Evolutionary conservation across 371 early-diverging fungal genomes (phyloP), one percentile per base, ranked within the genome.

Genomic region (Haplosporangium sp.): DNA sequence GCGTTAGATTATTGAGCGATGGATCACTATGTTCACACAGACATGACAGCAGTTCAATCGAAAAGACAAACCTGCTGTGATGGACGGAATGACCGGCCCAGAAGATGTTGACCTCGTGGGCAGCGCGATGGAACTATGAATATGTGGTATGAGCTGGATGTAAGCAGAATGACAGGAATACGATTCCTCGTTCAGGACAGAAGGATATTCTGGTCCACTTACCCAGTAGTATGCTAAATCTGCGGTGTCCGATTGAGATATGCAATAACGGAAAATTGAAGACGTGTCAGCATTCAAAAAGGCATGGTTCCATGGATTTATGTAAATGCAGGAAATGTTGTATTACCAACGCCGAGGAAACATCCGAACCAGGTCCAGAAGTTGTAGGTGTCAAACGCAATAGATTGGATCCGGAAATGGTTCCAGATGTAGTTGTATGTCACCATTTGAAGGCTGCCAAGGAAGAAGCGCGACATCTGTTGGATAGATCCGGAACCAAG

Each of bases 81-180:
- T 76, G 76, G 11, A 76, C 76, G 45, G 83, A 83, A 67, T 88
- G 88, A 1, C 82, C 73, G 29, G 87, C 86, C 88, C 88, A 88
- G 46, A 85, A 80, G 56, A 86, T 57, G 67, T 86, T 88, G 46
- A 88, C 69, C 67, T 88, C 88, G 61, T 88, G 88, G 3, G 86
- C 88, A 11, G 81, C 85, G 37, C 88, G 82, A 56, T 88, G 88
- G 59, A 87, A 85, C 81, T 76, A 74, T 41, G 10, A 62, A 36
- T 23, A 16, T 20, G 29, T 18, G 41, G 18, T 51, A 13, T 20
- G 21, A 54, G 0, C 12, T 40, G 13, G 47, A 21, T n/a, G 36
- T n/a, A 50, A 10, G 29, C 16, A 38, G 10, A 51, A 9, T 7
- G 12, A 20, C n/a, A n/a, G n/a, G n/a, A n/a, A n/a, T n/a, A n/a